Evolutionary conservation across 2,329 filamentous ascomycete species (phyloP).

Genomic region (Aspergillus spinulosporus): DNA sequence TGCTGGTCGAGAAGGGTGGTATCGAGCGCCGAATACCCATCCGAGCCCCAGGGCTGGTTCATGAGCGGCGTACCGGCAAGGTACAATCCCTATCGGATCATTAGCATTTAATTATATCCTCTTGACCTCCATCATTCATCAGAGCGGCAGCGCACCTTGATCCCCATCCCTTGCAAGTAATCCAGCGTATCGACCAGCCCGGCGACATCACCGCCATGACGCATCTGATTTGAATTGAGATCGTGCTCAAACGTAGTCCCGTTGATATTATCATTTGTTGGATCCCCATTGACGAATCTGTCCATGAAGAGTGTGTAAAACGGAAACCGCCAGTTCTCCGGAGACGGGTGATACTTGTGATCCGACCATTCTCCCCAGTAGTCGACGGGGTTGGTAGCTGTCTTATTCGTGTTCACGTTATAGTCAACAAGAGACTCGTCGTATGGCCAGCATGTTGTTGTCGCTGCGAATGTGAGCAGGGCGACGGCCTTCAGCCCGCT

Average conservation of each 20-base stretch:
- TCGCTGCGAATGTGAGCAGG: slow-evolving; percentile 19
- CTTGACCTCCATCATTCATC: no score
- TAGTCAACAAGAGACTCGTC: slow-evolving; percentile 53
- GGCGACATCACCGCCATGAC: slow-evolving; percentile 61
- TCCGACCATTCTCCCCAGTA: slow-evolving; percentile 59
- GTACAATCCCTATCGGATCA: slow-evolving; percentile 53
- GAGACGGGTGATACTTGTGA: slow-evolving; percentile 56
- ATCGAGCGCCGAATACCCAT: slow-evolving; percentile 62
- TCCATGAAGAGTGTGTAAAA: slow-evolving; percentile 67
- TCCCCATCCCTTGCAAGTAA: slow-evolving; percentile 65
- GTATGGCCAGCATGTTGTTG: slow-evolving; percentile 45
- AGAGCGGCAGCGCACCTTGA: slow-evolving; percentile 50
- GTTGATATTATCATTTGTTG: slow-evolving; percentile 64
- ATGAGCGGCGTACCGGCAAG: slow-evolving; percentile 65
- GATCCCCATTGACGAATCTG: slow-evolving; percentile 65
- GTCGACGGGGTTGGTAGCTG: slow-evolving; percentile 56
- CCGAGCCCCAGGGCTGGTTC: slow-evolving; percentile 64
- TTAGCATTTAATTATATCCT: slow-evolving; percentile 4
- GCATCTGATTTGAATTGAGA: slow-evolving; percentile 60
- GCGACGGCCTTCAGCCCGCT: not conserved
- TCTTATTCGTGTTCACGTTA: slow-evolving; percentile 62
- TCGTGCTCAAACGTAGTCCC: slow-evolving; percentile 63
- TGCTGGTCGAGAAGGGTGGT: slow-evolving; percentile 65
- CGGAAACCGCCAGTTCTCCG: slow-evolving; percentile 64
- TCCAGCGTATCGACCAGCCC: slow-evolving; percentile 62